Base-by-base conservation (phyloP, 1,139 yeast genomes). In the Sugiyamaella castrensis region DNA sequence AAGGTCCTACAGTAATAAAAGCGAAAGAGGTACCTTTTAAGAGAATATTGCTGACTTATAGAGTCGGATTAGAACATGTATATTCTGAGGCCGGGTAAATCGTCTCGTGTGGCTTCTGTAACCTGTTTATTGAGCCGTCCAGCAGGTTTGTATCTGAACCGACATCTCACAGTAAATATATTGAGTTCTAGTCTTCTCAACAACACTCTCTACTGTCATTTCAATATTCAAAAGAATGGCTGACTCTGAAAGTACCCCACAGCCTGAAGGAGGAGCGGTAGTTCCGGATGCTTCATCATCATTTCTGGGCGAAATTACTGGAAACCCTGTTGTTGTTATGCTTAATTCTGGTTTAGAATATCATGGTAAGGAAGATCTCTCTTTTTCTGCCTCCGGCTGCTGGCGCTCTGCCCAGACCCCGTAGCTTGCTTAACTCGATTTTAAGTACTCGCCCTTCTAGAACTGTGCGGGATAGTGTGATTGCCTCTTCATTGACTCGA, bases 291-390 rank as follows among this genome's bases (percentile, higher is more conserved):
- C 69, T n/a, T 64, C 97, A 28, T 82, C 96, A n/a, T 77, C 80
- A 49, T 92, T 92, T 64, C 75, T 92, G 42, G 74, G 87, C 40
- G 83, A 82, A 47, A 84, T 92, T 56, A 82, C 87, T 36, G 95
- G 96, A 37, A 77, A 82, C 50, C 74, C 80, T 27, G 98, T 92
- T 33, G 73, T 82, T 43, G 97, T 94, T 28, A 88, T 87, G 66
- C 78, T 91, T 51, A 82, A 84, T 65, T 87, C 94, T 36, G 98
- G 97, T 11, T 81, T 91, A 53, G 87, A 87, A 55, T 92, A 89
- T 68, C 77, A 74, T 40, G 87, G 87, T 61, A 62, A 19, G 31
- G 11, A n/a, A 15, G 5, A 4, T 35, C 19, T 8, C 24, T 19
- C 10, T n/a, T n/a, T n/a, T n/a, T n/a, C 33, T 32, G 44, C 8